phyloP scores from a whole-genome alignment of 768 basidiomycete species.

The Xerocomus spinulosus region DNA sequence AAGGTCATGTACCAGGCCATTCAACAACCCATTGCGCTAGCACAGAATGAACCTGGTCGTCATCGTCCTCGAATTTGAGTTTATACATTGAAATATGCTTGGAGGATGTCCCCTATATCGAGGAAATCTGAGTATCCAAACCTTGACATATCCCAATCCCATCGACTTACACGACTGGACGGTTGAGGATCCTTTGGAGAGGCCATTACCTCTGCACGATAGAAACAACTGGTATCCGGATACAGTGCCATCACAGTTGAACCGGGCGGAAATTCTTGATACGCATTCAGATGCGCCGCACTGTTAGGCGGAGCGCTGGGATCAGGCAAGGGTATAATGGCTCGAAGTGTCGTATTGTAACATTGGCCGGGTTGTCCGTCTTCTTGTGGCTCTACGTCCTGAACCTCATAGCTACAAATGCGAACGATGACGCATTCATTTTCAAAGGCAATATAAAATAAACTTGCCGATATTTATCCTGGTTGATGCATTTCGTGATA shows the following conservation, averaged over 20 bases:
- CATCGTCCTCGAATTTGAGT: slow-evolving; percentile 86
- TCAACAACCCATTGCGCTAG: slow-evolving; percentile 80
- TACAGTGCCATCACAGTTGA: slow-evolving; percentile 84
- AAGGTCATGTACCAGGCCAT: slow-evolving; percentile 49
- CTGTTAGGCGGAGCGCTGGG: slow-evolving; percentile 52
- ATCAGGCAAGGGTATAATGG: slow-evolving; percentile 80
- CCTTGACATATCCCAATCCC: background rate
- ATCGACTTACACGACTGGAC: slow-evolving; percentile 35
- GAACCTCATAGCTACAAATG: slow-evolving; percentile 68
- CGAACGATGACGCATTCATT: background rate
- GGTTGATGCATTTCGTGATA: slow-evolving; percentile 63
- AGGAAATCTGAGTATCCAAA: slow-evolving; percentile 8
- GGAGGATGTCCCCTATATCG: slow-evolving; percentile 30
- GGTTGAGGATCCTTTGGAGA: slow-evolving; percentile 48
- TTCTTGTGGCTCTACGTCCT: slow-evolving; percentile 80
- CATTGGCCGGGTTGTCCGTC: slow-evolving; percentile 67
- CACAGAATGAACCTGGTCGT: slow-evolving; percentile 75
- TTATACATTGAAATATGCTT: slow-evolving; percentile 62
- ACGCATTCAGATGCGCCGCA: slow-evolving; percentile 61
- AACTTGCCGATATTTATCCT: slow-evolving; percentile 63
- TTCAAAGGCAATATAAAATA: background rate
- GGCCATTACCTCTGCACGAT: slow-evolving; percentile 79
- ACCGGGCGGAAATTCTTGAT: slow-evolving; percentile 67
- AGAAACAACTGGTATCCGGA: slow-evolving; percentile 89
- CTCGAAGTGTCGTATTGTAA: slow-evolving; percentile 64